Conservation (phyloP, 306 rosid genomes). For the Begonia loranthoides region DNA sequence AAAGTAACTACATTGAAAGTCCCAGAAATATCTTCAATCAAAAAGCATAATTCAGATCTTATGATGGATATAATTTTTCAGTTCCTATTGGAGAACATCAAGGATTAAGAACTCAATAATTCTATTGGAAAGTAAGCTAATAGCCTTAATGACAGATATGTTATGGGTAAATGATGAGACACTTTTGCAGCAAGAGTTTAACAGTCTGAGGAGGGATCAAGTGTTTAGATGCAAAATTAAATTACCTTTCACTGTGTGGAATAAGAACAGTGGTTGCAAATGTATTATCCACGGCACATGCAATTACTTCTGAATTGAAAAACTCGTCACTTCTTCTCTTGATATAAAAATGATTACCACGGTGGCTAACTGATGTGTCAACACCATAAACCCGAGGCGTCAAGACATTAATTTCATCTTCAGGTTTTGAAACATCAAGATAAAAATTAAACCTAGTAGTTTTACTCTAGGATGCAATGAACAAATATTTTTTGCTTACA, state of each 20-base stretch:
- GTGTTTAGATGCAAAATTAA: no score
- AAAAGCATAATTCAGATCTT: no score
- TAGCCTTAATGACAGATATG: no score
- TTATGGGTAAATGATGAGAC: no score
- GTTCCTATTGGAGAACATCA: no score
- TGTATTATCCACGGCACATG: conserved; percentile 51
- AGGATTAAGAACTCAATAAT: no score
- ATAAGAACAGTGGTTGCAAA: conserved; percentile 53
- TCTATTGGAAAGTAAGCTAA: no score
- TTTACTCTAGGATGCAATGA: conserved; percentile 79
- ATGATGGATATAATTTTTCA: no score
- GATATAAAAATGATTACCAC: conserved; percentile 75
- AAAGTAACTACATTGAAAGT: no score
- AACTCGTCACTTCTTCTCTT: conserved; percentile 52
- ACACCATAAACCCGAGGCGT: conserved; percentile 72
- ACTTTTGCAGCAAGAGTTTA: no score
- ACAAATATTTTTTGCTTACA: conserved; percentile 74
- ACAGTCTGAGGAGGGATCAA: no score
- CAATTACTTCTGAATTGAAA: conserved; percentile 80
- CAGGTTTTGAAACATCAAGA: conserved; percentile 68
- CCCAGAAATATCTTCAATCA: no score
- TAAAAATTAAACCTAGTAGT: conserved; percentile 76
- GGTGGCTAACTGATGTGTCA: conserved; percentile 67
- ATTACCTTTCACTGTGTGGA: conserved; percentile 88
- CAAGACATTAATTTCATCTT: conserved; percentile 53